Percentiles rank a stretch among this genome's conserved stretches.
Evolutionary conservation across 2,329 filamentous ascomycete species (phyloP).

Genomic region (Alternaria novae-zelandiae): DNA sequence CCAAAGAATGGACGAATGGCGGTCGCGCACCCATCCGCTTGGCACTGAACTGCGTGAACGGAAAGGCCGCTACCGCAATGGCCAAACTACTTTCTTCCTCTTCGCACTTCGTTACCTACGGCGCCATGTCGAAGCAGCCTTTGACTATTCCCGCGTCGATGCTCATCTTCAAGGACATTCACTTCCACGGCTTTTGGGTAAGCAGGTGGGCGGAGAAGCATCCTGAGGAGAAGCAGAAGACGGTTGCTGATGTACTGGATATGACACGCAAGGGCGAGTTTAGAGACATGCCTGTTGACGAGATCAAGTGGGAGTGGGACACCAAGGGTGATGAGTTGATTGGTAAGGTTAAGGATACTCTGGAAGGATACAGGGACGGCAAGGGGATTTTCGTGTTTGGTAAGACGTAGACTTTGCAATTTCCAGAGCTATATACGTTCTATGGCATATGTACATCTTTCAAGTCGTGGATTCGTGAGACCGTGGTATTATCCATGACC

Average conservation of each 20-base stretch:
- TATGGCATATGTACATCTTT: not conserved
- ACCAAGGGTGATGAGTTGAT: constrained; percentile 73
- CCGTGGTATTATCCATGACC: not conserved
- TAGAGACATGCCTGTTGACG: constrained; percentile 79
- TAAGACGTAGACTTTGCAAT: constrained; percentile 33
- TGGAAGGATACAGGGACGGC: constrained; percentile 82
- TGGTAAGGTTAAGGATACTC: constrained; percentile 78
- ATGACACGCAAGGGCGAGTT: constrained; percentile 79
- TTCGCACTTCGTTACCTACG: constrained; percentile 87
- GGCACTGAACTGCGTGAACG: constrained; percentile 92
- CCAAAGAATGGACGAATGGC: constrained; percentile 71
- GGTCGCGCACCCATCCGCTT: constrained; percentile 76
- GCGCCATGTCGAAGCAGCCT: constrained; percentile 91
- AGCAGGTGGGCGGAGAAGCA: constrained; percentile 84
- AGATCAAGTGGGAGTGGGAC: constrained; percentile 82
- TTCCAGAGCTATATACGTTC: not conserved
- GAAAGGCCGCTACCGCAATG: constrained; percentile 79
- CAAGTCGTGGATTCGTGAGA: not conserved
- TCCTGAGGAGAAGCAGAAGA: constrained; percentile 74
- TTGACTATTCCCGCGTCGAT: constrained; percentile 80
- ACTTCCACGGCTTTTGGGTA: constrained; percentile 94
- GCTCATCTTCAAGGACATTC: constrained; percentile 91
- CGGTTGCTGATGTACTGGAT: constrained; percentile 82
- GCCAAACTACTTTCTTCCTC: constrained; percentile 72
- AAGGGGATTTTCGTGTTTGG: constrained; percentile 91